Percentiles rank a stretch among this genome's conserved stretches.
phyloP scores from a whole-genome alignment of 331 rosid species.

The Spiraea crenata region DNA sequence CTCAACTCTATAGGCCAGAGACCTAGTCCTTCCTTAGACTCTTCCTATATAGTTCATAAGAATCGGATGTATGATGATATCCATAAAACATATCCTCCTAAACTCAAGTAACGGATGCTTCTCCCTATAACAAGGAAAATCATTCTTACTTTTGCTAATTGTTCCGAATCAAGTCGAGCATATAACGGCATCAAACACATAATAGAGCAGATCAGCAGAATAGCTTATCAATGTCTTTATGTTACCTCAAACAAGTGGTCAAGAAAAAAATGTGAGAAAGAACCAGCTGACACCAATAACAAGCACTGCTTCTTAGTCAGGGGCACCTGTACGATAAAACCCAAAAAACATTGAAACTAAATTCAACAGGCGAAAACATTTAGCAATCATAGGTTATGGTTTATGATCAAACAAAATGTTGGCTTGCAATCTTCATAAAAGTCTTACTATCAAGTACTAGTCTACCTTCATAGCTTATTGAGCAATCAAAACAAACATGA shows the following conservation, averaged over 20 bases:
- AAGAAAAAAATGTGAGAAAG: constrained; percentile 81
- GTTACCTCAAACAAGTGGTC: constrained; percentile 88
- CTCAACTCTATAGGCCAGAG: neutral
- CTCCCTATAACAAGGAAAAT: neutral
- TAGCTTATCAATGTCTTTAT: neutral
- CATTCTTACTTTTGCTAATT: neutral
- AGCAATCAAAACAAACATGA: neutral
- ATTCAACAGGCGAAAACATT: no score
- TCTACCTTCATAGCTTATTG: neutral
- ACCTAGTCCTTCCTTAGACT: neutral
- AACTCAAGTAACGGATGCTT: neutral
- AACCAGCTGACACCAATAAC: constrained; percentile 72
- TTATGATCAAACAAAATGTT: neutral
- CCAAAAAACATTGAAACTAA: neutral
- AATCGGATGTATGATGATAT: neutral
- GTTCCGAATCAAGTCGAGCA: neutral
- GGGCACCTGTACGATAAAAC: constrained; percentile 47
- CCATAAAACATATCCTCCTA: neutral
- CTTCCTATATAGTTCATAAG: neutral
- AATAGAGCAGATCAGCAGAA: constrained; percentile 4
- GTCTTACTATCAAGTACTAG: neutral
- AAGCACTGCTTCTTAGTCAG: constrained; percentile 69
- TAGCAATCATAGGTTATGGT: neutral
- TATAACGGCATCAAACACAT: neutral
- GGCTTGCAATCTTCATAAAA: neutral